Base-by-base conservation (phyloP, 768 basidiomycete genomes). In the Tricholoma sp. region DNA sequence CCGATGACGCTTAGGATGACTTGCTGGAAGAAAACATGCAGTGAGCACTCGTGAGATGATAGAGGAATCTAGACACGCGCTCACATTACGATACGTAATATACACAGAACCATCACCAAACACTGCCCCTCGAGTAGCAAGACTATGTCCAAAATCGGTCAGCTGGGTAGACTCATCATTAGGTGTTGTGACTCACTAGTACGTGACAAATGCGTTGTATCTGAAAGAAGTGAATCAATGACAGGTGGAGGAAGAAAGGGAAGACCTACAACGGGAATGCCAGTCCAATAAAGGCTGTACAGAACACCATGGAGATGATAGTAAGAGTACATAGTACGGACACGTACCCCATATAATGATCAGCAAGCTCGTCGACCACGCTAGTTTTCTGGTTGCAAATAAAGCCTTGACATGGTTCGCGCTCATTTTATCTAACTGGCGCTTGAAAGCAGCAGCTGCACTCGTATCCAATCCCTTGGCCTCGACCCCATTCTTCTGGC, bases 71-170 rank as follows among this genome's bases (percentile, higher is more conserved):
- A 17, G 12, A 32, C 36, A 55, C 44, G 7, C 15, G 55, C 73
- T 37, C 61, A 85, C 85, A 56, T 90, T 90, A 17, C 88, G 81
- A 61, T 91, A 91, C 0, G 87, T 88, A 61, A 84, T 85, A 61
- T 87, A 82, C 3, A 83, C 67, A 4, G 85, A 86, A 0, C 82
- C 79, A 56, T 89, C 87, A 1, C 88, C 88, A 52, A 88, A 87
- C 51, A 82, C 68, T 0, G 85, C 82, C 7, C 88, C 89, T 44
- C 85, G 77, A n/a, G 73, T 84, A 17, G 79, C 69, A 31, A 89
- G 78, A 65, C 86, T 87, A 20, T 33, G 7, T 2, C 17, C 15
- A 33, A n/a, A 49, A 54, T 36, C 0, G 15, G 54, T n/a, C 17
- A 9, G 24, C 24, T 31, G 4, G 17, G 47, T 15, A 10, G 12